phyloP scores from a whole-genome alignment of 345 rosid genomes.

The Fremontodendron californicum region DNA sequence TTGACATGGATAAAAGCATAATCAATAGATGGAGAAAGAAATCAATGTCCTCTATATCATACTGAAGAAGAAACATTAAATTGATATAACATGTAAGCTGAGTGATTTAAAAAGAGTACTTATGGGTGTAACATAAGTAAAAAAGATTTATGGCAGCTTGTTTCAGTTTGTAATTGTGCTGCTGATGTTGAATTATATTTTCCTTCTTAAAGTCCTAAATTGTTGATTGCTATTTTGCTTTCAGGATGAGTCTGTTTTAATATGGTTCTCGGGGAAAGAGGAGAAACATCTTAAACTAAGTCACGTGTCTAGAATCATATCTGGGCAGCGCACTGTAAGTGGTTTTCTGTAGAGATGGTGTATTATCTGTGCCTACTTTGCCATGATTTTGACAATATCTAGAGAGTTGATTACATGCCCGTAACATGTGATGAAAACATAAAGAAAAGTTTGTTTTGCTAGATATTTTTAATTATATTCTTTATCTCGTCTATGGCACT shows the following conservation, averaged over 20 bases:
- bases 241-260: conserved; percentile 95
- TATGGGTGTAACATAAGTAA: neutral
- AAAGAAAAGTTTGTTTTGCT: neutral
- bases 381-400: neutral
- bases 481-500: neutral
- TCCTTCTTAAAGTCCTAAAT: conserved; percentile 5
- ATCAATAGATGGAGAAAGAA: neutral
- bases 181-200: neutral
- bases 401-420: neutral
- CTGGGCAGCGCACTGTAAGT: conserved; percentile 99
- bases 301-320: conserved; percentile 85
- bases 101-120: neutral
- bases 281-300: conserved; percentile 85
- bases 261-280: conserved; percentile 95
- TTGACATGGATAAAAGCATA: neutral
- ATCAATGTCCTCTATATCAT: neutral
- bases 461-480: neutral
- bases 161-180: neutral
- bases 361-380: conserved; percentile 8
- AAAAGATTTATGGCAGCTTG: neutral
- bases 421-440: neutral
- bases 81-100: neutral
- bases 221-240: conserved; percentile 26
- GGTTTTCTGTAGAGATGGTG: conserved; percentile 10
- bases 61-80: neutral